Base-by-base conservation (phyloP, 2,329 filamentous ascomycete species). In the Plectosphaerella plurivora region DNA sequence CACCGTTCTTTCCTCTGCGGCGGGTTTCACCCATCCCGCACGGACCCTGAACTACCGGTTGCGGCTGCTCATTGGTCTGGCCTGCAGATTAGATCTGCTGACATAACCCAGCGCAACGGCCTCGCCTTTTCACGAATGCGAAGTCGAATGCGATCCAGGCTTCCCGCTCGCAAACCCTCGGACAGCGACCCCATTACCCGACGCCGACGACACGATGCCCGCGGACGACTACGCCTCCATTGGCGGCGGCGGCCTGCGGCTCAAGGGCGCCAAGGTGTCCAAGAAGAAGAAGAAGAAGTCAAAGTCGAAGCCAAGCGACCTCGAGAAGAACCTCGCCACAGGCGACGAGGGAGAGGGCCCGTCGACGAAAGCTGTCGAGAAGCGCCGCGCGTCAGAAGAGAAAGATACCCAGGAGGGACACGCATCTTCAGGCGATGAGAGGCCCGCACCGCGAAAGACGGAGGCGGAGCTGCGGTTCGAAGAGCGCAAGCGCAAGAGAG, bases 391-490 rank as follows among this genome's bases (percentile, higher is more conserved):
- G 42, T 46, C 56, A 36, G 61, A 65, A 53, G 65, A 64, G 9
- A 33, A 33, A 9, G 62, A 59, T 16, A 57, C 63, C n/a, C 65
- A 67, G 12, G 63, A 68, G n/a, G 41, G 22, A n/a, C 28, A 8
- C 28, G 39, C 64, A 63, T 9, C 54, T 55, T 33, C 11, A 7
- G 68, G 69, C 15, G 64, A 67, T 0, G 63, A 63, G 14, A 58
- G 42, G 59, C 58, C 56, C n/a, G 62, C 56, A 52, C 61, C 65
- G 51, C 68, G 66, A 55, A 96, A 96, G 77, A 97, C 93, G 0
- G 91, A 95, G 57, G 84, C 92, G 2, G 91, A 99, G 73, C 77
- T 79, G 60, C 79, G 85, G 45, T 83, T 94, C 63, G 90, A 95
- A 59, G 93, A 97, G 72, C 79, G 82, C 61, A 83, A 87, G 68